Percentiles rank a stretch among this genome's conserved stretches.
These are phyloP conservation scores for Blastobotrys arbuscula DNA, from an alignment of 1,139 yeast genomes.

Conservation along the genomic window DNA sequence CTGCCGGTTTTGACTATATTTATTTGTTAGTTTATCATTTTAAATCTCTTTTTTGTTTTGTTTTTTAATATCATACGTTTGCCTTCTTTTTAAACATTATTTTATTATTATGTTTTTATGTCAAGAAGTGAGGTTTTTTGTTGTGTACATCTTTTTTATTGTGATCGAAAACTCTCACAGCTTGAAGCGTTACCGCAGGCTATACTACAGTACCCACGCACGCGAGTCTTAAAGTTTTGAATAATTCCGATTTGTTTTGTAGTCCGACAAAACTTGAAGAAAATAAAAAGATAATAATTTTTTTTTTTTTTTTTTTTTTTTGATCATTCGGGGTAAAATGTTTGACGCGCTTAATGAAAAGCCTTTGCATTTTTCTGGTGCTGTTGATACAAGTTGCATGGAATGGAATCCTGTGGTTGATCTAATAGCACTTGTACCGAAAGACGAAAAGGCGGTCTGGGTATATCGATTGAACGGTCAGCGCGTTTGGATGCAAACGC, in stretches of 20 bases:
- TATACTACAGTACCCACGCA: not conserved
- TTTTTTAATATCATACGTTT: not conserved
- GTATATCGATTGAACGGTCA: conserved; percentile 53
- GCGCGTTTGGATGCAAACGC: conserved; percentile 45
- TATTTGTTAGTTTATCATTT: not conserved
- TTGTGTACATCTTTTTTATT: too few relatives aligned
- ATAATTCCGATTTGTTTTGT: too few relatives aligned
- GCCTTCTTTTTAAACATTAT: not conserved
- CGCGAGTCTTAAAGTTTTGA: too few relatives aligned
- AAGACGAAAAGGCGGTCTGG: conserved; percentile 43
- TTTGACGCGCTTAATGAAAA: conserved; percentile 16
- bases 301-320: not conserved
- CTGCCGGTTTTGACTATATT: conserved; percentile 47
- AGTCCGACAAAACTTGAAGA: too few relatives aligned
- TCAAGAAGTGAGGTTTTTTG: too few relatives aligned
- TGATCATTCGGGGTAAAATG: not conserved
- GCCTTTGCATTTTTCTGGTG: conserved; percentile 20
- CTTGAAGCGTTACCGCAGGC: too few relatives aligned
- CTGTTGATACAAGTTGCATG: conserved; percentile 39
- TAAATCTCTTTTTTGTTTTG: too few relatives aligned
- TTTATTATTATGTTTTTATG: not conserved
- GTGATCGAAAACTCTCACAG: too few relatives aligned
- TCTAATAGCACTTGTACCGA: conserved; percentile 43
- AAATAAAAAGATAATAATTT: too few relatives aligned
- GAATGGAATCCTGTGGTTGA: conserved; percentile 57